These are phyloP conservation scores for Entophlyctis luteolus DNA, from an alignment of 192 early-diverging fungal genomes.

Conservation along the genomic window DNA sequence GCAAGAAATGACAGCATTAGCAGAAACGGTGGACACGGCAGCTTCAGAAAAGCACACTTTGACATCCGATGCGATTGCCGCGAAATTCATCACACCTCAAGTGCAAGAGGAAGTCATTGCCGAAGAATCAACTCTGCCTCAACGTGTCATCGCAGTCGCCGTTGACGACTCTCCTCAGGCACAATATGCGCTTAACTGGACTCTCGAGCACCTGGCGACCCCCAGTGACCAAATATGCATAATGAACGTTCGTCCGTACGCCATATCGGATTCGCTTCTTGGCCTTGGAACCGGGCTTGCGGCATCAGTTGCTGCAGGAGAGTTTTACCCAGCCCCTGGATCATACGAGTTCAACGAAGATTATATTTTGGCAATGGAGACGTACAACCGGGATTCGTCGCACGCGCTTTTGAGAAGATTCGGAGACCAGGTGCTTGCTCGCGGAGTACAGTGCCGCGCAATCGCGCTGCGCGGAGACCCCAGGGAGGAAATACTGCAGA, in stretches of 20 bases:
- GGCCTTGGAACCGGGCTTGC: neutral
- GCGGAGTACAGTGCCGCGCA: constrained; percentile 22
- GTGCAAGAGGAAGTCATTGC: neutral
- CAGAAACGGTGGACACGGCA: neutral
- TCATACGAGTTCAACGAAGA: constrained; percentile 13
- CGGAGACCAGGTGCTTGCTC: constrained; percentile 7
- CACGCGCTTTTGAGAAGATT: constrained; percentile 9
- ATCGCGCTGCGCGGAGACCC: constrained; percentile 48
- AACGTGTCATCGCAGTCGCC: constrained; percentile 29
- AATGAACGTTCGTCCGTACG: constrained; percentile 9
- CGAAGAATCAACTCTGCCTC: neutral
- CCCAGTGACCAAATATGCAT: constrained; percentile 15
- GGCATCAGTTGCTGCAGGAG: neutral
- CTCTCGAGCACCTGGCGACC: constrained; percentile 25
- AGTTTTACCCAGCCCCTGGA: neutral
- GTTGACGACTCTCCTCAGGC: constrained; percentile 29
- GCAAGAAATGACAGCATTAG: neutral
- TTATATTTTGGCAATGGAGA: neutral
- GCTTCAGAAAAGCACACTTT: neutral
- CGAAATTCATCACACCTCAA: neutral
- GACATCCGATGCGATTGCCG: neutral
- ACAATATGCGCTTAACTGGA: constrained; percentile 32
- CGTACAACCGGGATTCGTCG: constrained; percentile 3
- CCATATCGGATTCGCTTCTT: neutral
- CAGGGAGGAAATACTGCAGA: constrained; percentile 36